Evolutionary conservation across 306 rosid genomes (phyloP).

Genomic region (Lablab purpureus): DNA sequence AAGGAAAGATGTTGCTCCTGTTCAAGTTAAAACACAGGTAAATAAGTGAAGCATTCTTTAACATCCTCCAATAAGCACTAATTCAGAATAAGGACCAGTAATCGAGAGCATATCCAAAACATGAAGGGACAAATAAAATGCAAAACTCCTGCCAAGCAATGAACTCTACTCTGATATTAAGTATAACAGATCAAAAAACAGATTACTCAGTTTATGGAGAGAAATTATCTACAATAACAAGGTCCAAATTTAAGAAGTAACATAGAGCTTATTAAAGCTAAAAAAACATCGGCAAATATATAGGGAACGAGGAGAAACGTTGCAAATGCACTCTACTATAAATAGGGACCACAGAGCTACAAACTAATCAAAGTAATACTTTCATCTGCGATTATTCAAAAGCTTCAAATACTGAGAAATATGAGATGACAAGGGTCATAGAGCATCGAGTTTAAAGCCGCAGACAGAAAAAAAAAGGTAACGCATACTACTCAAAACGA

Average conservation of each 20-base stretch:
- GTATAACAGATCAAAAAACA: background rate
- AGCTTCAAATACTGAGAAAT: background rate
- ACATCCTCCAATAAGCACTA: background rate
- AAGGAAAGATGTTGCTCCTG: conserved; percentile 98
- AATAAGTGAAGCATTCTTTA: conserved; percentile 40
- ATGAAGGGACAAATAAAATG: background rate
- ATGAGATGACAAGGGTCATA: background rate
- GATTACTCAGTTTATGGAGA: background rate
- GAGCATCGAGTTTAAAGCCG: background rate
- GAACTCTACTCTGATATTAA: background rate
- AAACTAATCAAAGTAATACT: background rate
- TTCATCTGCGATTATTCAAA: background rate
- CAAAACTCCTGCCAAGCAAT: background rate
- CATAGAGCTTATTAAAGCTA: background rate
- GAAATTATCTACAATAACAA: background rate
- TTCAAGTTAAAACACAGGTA: conserved; percentile 36
- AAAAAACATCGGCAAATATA: background rate
- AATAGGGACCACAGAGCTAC: background rate
- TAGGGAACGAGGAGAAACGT: background rate
- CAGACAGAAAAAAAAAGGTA: conserved; percentile 2
- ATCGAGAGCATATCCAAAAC: background rate
- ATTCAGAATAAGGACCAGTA: background rate
- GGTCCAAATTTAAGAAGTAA: background rate
- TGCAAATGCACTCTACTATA: background rate
- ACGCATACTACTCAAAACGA: background rate